A percentile compares a stretch with the other conserved stretches of the same genome.
phyloP scores from a whole-genome alignment of 345 rosid species.

The Durio zibethinus region DNA sequence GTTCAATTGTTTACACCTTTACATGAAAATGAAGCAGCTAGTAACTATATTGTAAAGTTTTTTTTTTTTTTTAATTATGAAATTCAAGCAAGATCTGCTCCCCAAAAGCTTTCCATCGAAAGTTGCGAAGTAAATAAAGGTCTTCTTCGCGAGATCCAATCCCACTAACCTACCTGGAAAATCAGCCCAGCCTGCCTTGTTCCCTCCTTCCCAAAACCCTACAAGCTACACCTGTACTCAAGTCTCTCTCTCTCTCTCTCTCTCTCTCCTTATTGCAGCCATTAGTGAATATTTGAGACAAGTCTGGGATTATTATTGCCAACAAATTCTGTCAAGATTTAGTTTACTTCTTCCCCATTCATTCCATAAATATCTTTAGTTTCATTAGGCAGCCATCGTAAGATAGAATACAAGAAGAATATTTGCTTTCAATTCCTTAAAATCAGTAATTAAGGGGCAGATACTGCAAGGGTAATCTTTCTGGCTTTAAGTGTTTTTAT shows the following conservation, averaged over 20 bases:
- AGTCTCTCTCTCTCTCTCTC: background rate
- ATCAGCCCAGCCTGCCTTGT: background rate
- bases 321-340: background rate
- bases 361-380: background rate
- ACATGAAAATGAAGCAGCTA: constrained; percentile 22
- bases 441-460: constrained; percentile 16
- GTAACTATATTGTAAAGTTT: constrained; percentile 4
- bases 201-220: constrained; percentile 14
- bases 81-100: constrained; percentile 51
- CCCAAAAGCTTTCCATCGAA: constrained; percentile 38
- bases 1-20: constrained; percentile 23
- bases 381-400: too few species aligned
- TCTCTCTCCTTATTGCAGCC: too few species aligned
- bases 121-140: constrained; percentile 37
- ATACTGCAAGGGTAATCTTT: constrained; percentile 21
- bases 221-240: background rate
- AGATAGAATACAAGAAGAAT: too few species aligned
- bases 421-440: too few species aligned
- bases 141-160: constrained; percentile 77
- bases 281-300: background rate
- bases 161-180: constrained; percentile 14
- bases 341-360: background rate
- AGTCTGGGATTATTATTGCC: background rate
- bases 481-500: constrained; percentile 10
- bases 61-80: constrained; percentile 31